phyloP scores from a whole-genome alignment of 768 basidiomycete genomes.

The Kwoniella sp. region DNA sequence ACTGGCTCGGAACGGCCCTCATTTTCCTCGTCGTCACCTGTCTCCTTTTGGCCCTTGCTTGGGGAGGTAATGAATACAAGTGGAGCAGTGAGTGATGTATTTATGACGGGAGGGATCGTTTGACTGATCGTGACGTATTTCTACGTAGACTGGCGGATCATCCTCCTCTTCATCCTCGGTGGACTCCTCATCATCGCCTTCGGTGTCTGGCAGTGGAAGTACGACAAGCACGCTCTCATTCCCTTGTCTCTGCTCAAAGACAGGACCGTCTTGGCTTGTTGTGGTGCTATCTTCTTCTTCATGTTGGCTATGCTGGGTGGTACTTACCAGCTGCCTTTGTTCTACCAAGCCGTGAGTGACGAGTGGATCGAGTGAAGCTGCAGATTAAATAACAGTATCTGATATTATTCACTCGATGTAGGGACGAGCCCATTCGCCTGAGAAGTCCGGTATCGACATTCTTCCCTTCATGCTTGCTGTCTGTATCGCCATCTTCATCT shows the following conservation, averaged over 20 bases:
- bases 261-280: constrained; percentile 51
- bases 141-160: constrained; percentile 42
- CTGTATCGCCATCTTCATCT: constrained; percentile 51
- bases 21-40: constrained; percentile 57
- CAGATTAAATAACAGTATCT: not conserved
- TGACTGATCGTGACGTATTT: constrained; percentile 7
- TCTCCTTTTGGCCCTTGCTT: constrained; percentile 60
- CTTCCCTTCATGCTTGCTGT: constrained; percentile 57
- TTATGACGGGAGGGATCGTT: no score
- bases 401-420: not conserved
- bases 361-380: not conserved
- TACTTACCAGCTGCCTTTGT: constrained; percentile 55
- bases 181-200: constrained; percentile 53
- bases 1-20: constrained; percentile 58
- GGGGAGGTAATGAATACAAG: constrained; percentile 61
- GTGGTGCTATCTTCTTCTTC: constrained; percentile 41
- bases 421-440: constrained; percentile 56
- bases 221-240: constrained; percentile 56
- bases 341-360: constrained; percentile 41
- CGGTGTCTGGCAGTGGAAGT: constrained; percentile 53
- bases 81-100: constrained; percentile 59
- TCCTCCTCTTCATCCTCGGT: constrained; percentile 53
- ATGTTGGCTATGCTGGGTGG: constrained; percentile 44
- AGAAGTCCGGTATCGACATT: constrained; percentile 58
- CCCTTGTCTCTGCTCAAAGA: constrained; percentile 55